Evolutionary conservation across 345 rosid species (phyloP).

Genomic region (Brassica cretica): DNA sequence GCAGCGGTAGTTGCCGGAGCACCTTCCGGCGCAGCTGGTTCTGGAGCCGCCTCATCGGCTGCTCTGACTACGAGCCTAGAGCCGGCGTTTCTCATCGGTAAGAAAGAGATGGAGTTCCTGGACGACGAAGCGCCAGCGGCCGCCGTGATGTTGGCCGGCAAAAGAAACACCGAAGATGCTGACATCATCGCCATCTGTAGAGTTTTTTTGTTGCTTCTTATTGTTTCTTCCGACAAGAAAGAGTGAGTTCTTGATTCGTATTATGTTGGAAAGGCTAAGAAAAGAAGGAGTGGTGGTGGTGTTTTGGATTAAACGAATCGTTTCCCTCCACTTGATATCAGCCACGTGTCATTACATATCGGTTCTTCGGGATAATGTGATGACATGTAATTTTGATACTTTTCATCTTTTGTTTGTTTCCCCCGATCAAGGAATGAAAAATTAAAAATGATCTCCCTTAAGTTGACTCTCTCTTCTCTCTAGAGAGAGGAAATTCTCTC

Average conservation of each 20-base stretch:
- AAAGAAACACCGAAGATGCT: not conserved
- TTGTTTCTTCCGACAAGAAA: not conserved
- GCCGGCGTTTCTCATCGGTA: not conserved
- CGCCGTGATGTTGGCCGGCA: not conserved
- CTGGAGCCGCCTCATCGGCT: not conserved
- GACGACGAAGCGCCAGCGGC: not conserved
- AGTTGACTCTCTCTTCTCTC: no score
- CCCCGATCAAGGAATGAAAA: no score
- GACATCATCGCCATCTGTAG: slow-evolving; percentile 3
- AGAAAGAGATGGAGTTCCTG: not conserved
- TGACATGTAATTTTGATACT: not conserved
- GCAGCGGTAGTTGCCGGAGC: not conserved
- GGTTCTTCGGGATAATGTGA: not conserved
- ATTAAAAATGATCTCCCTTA: no score
- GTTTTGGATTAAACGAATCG: not conserved
- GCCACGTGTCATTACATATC: slow-evolving; percentile 1
- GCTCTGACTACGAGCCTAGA: slow-evolving; percentile 2
- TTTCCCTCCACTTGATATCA: slow-evolving; percentile 1
- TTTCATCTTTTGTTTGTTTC: no score
- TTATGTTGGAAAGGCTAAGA: not conserved
- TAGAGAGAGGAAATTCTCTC: no score
- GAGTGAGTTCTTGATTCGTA: slow-evolving; percentile 1
- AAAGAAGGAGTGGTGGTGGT: not conserved
- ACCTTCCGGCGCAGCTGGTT: not conserved
- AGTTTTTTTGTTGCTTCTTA: not conserved